Conservation (phyloP, 208 protist species). For the Leishmania tarentolae region DNA sequence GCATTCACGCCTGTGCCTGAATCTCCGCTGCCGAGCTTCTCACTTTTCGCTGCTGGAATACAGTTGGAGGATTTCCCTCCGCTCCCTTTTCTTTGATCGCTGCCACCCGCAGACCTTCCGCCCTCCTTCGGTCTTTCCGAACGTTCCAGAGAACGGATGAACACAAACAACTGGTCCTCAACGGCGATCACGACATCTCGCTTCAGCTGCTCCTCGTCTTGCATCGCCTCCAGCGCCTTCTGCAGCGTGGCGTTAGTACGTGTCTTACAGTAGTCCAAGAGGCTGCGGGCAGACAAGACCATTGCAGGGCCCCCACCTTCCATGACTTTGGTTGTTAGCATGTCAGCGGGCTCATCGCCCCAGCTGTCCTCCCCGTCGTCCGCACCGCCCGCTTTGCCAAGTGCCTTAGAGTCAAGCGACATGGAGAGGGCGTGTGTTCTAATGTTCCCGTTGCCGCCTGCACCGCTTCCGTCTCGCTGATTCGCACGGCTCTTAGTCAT, state of each 20-base stretch:
- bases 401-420: constrained; percentile 44
- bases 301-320: background rate
- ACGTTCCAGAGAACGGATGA: constrained; percentile 22
- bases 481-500: background rate
- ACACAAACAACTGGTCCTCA: constrained; percentile 45
- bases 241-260: constrained; percentile 5
- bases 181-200: constrained; percentile 45
- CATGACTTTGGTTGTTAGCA: background rate
- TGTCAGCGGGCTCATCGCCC: constrained; percentile 14
- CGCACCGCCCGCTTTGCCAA: constrained; percentile 4
- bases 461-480: background rate
- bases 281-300: constrained; percentile 25
- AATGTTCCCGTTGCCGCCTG: background rate
- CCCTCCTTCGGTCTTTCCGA: constrained; percentile 1
- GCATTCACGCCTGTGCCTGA: background rate
- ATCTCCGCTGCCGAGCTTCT: background rate
- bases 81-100: background rate
- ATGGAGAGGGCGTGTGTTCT: constrained; percentile 6
- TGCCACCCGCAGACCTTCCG: background rate
- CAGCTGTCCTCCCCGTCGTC: constrained; percentile 41
- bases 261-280: constrained; percentile 38
- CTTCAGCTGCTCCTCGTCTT: constrained; percentile 48
- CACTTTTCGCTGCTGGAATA: background rate
- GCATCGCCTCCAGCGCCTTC: constrained; percentile 21
- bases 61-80: background rate